These are phyloP conservation scores for Dentipellis fragilis DNA, from an alignment of 768 basidiomycete genomes.

Conservation along the genomic window DNA sequence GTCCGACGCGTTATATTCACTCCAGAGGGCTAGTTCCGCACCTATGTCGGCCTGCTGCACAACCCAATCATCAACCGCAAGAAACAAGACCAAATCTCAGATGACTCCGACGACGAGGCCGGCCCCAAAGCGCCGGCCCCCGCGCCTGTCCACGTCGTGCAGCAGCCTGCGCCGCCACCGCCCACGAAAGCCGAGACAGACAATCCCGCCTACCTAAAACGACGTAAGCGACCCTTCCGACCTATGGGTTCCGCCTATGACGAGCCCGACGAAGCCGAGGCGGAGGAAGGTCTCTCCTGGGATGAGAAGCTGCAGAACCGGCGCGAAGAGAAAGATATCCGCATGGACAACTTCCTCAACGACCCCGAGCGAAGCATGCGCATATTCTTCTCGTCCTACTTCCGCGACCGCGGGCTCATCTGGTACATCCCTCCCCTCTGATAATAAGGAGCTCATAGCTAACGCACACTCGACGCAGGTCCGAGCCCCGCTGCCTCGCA, in stretches of 20 bases:
- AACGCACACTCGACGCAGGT: constrained; percentile 21
- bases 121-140: constrained; percentile 20
- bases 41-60: constrained; percentile 44
- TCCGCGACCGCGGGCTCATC: constrained; percentile 55
- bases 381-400: constrained; percentile 64
- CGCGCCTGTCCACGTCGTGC: not conserved
- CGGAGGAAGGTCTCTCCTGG: constrained; percentile 4
- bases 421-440: constrained; percentile 35
- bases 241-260: constrained; percentile 11
- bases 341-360: constrained; percentile 42
- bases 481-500: constrained; percentile 36
- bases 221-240: not conserved
- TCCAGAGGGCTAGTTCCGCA: constrained; percentile 37
- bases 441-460: not conserved
- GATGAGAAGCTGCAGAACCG: constrained; percentile 13
- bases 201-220: not conserved
- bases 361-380: constrained; percentile 49
- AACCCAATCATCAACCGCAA: constrained; percentile 13
- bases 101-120: constrained; percentile 27
- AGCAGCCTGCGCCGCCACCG: not conserved
- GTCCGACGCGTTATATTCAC: not conserved
- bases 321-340: constrained; percentile 15
- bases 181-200: not conserved
- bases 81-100: constrained; percentile 12
- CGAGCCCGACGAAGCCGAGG: constrained; percentile 12